A percentile compares a stretch with the other conserved stretches of the same genome.
These are phyloP conservation scores for Fusarium penzigii DNA, from an alignment of 2,329 filamentous ascomycete species.

Conservation along the genomic window DNA sequence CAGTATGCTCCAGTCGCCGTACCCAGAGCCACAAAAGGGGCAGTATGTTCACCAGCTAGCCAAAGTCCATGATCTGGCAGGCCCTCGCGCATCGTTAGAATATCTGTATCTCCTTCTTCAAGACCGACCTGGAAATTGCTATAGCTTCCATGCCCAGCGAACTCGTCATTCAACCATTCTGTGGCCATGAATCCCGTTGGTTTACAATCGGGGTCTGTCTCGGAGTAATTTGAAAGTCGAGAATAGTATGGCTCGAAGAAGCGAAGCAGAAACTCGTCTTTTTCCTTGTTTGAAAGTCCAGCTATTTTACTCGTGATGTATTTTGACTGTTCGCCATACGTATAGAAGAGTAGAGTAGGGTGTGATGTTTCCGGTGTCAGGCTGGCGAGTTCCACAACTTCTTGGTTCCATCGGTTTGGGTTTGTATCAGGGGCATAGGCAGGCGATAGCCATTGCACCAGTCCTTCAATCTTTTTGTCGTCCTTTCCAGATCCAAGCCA, in stretches of 20 bases:
- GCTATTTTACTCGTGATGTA: constrained; percentile 51
- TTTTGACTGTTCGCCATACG: constrained; percentile 62
- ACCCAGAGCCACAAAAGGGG: constrained; percentile 84
- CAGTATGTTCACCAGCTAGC: constrained; percentile 89
- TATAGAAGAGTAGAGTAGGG: constrained; percentile 85
- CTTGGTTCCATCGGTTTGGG: constrained; percentile 69
- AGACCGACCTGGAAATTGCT: constrained; percentile 81
- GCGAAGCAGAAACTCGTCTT: constrained; percentile 55
- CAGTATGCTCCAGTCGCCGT: constrained; percentile 91
- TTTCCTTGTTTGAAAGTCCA: constrained; percentile 44
- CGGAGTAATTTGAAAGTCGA: constrained; percentile 67
- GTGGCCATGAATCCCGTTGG: constrained; percentile 69
- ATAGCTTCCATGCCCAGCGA: constrained; percentile 82
- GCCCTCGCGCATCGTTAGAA: constrained; percentile 64
- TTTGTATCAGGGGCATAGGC: constrained; percentile 64
- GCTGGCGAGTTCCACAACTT: constrained; percentile 74
- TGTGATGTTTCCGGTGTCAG: constrained; percentile 62
- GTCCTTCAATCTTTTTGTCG: constrained; percentile 56
- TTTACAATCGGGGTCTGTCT: constrained; percentile 54
- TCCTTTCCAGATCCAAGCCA: constrained; percentile 57
- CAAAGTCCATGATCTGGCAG: constrained; percentile 70
- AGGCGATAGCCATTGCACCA: constrained; percentile 76
- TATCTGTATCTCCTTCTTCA: constrained; percentile 68
- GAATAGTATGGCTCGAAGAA: constrained; percentile 82
- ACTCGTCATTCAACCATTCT: constrained; percentile 74